Base-by-base conservation (phyloP, 2,329 filamentous ascomycete genomes). In the Cladorrhinum sp. region DNA sequence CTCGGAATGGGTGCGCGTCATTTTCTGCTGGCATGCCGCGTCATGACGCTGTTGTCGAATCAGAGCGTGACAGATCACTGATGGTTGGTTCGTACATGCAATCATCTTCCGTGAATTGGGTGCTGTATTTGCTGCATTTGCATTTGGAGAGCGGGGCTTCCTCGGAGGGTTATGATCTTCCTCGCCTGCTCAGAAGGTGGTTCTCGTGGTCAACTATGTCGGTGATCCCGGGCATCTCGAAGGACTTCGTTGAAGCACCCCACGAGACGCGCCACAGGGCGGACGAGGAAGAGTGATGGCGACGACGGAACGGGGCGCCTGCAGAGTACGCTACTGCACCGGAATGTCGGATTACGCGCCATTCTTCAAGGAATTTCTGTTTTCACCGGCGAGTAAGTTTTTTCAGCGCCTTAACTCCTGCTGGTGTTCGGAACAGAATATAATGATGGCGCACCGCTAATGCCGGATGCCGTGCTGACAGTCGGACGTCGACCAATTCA, bases 301-400 rank as follows among this genome's bases (percentile, higher is more conserved):
- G 46, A 51, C 33, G 26, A 61, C 64, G 62, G 62, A 64, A 63
- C 63, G 57, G 63, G 65, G 58, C 64, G 59, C 58, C 50, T 59
- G 63, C 65, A 66, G 64, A 52, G 49, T 54, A 28, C 9, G 55
- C 63, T 66, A 65, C 57, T 65, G 64, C 64, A 65, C 59, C 62
- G 61, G 61, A 21, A 52, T 12, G 21, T 48, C 36, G 49, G 49
- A 33, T 54, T 28, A n/a, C 54, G 57, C 54, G 18, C 51, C 26
- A 50, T 42, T 46, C 49, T 61, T 50, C 20, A 58, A 54, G 20
- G 18, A 26, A 1, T 23, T n/a, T 49, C 23, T 46, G n/a, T 16
- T 20, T 16, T 18, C 6, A 46, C 46, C 28, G 33, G 16, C 48
- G 48, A 48, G 30, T 49, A 16, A 24, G 20, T n/a, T 26, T 57